Conservation (phyloP, 345 rosid species). For the Populus ilicifolia region DNA sequence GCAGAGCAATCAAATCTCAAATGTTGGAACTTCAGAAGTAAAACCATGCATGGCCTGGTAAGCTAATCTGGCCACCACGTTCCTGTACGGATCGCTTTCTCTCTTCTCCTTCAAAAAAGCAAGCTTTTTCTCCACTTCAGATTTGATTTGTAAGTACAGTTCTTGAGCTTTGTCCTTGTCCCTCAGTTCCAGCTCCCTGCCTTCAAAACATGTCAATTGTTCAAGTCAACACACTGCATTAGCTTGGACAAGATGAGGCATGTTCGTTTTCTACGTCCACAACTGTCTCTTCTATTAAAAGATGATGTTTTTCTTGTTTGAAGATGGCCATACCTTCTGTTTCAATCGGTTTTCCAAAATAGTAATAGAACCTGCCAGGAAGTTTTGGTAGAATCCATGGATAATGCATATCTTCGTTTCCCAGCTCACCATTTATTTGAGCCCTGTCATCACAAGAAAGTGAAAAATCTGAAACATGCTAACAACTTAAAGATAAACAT, state of each 20-base stretch:
- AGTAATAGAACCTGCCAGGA: conserved; percentile 32
- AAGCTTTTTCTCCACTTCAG: conserved; percentile 26
- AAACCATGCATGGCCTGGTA: background rate
- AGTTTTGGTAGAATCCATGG: conserved; percentile 29
- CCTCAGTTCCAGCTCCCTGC: conserved; percentile 3
- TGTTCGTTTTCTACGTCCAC: background rate
- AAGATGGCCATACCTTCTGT: conserved; percentile 20
- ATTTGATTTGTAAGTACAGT: conserved; percentile 25
- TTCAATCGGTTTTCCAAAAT: conserved; percentile 36
- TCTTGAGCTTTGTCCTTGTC: conserved; percentile 24
- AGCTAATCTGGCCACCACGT: background rate
- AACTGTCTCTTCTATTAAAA: background rate
- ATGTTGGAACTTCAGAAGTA: background rate
- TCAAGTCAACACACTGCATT: background rate
- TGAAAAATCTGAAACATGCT: background rate
- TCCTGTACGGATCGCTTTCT: conserved; percentile 32
- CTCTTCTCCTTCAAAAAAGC: conserved; percentile 24
- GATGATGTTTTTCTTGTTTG: background rate
- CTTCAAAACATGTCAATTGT: background rate
- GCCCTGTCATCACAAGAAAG: conserved; percentile 10
- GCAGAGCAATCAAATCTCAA: background rate
- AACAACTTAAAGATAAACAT: background rate
- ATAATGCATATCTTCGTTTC: conserved; percentile 14
- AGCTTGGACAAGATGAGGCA: background rate
- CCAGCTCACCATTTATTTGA: conserved; percentile 20